Conservation (phyloP, 441 rosid genomes). For the Hura crepitans region DNA sequence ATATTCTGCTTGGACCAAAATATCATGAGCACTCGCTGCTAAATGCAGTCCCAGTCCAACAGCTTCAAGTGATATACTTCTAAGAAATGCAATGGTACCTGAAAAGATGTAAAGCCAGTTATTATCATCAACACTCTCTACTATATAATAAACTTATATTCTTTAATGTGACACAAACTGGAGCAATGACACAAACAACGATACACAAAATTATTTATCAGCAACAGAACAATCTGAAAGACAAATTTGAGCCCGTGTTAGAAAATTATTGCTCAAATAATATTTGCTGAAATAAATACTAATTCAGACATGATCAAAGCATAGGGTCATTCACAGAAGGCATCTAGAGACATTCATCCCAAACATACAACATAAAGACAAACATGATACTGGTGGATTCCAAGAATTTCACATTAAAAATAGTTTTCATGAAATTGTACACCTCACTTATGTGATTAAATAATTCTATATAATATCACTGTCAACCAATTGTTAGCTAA, state of each 20-base stretch:
- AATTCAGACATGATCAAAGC: not conserved
- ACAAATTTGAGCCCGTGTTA: not conserved
- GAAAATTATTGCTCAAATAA: not conserved
- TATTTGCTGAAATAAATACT: not conserved
- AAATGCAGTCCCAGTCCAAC: slow-evolving; percentile 96
- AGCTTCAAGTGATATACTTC: slow-evolving; percentile 92
- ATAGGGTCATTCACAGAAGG: not conserved
- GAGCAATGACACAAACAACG: not conserved
- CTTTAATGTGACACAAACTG: not conserved
- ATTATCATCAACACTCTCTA: not conserved
- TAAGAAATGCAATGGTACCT: slow-evolving; percentile 92
- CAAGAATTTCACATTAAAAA: too few species aligned
- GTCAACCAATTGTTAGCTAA: not conserved
- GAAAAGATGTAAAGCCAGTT: slow-evolving; percentile 19
- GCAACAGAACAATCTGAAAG: not conserved
- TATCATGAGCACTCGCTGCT: slow-evolving; percentile 86
- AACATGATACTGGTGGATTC: not conserved
- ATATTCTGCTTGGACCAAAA: slow-evolving; percentile 78
- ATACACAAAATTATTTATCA: not conserved
- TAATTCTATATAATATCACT: not conserved
- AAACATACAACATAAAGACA: not conserved
- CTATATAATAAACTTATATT: not conserved
- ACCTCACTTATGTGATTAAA: not conserved
- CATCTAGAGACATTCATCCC: not conserved
- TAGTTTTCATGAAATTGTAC: not conserved